phyloP scores from a whole-genome alignment of 495 filamentous ascomycete species.

The Darksidea phi region DNA sequence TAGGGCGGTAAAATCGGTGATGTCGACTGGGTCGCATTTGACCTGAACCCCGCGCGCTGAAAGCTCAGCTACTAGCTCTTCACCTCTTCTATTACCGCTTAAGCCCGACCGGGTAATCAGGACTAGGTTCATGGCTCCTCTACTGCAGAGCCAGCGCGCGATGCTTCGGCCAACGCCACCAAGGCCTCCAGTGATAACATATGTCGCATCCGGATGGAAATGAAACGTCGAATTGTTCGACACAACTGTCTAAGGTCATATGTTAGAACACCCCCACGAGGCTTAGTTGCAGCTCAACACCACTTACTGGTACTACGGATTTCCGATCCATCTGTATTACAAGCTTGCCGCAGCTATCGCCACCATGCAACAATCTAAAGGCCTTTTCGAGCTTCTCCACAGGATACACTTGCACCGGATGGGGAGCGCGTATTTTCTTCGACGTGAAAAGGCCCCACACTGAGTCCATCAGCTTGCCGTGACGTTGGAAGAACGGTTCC shows the following conservation, averaged over 20 bases:
- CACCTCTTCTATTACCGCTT: neutral
- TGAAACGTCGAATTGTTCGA: neutral
- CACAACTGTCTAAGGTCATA: too few species aligned
- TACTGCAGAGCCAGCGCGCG: conserved; percentile 8
- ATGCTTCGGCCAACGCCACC: conserved; percentile 46
- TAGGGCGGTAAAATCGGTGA: neutral
- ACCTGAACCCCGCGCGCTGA: neutral
- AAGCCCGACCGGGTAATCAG: conserved; percentile 17
- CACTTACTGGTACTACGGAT: too few species aligned
- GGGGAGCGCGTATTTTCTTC: neutral
- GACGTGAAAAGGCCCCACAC: conserved; percentile 22
- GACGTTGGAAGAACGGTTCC: conserved; percentile 16
- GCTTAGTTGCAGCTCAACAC: too few species aligned
- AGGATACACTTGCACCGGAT: conserved; percentile 43
- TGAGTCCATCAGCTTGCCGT: conserved; percentile 31
- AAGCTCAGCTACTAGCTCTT: neutral
- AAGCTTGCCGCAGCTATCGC: conserved; percentile 58
- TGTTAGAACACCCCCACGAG: too few species aligned
- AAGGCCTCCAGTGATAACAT: conserved; percentile 50
- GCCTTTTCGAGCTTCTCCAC: conserved; percentile 50
- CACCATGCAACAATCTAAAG: conserved; percentile 56
- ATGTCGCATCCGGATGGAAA: conserved; percentile 32
- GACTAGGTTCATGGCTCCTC: conserved; percentile 22
- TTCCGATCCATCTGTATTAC: conserved; percentile 45
- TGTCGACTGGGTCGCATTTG: neutral